These are phyloP conservation scores for Clavariopsis aquatica DNA, from an alignment of 495 filamentous ascomycete species.

Conservation along the genomic window DNA sequence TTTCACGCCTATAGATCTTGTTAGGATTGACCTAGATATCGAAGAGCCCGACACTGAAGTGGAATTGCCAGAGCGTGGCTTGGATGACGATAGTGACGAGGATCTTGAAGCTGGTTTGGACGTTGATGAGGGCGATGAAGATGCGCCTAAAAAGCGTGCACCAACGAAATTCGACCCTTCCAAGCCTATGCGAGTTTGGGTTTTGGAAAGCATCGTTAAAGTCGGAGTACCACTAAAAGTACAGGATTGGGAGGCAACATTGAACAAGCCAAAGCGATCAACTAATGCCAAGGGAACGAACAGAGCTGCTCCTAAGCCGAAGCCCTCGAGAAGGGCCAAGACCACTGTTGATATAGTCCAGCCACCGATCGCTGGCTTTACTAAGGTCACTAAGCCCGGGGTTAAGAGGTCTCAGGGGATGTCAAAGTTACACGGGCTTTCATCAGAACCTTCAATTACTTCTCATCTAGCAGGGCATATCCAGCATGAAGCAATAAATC, in stretches of 20 bases:
- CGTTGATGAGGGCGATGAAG: slow-evolving; percentile 31
- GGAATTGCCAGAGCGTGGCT: background rate
- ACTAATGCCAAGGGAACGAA: slow-evolving; percentile 32
- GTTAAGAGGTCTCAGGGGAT: slow-evolving; percentile 7
- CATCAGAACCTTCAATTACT: background rate
- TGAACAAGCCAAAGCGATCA: slow-evolving; percentile 54
- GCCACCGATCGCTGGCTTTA: slow-evolving; percentile 28
- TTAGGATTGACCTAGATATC: slow-evolving; percentile 66
- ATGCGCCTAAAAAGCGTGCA: slow-evolving; percentile 55
- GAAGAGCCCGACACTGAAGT: slow-evolving; percentile 51
- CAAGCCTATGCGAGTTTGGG: slow-evolving; percentile 68
- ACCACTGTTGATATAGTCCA: slow-evolving; percentile 21
- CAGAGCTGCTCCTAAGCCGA: slow-evolving; percentile 25
- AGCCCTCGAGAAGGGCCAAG: slow-evolving; percentile 21
- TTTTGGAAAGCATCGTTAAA: slow-evolving; percentile 70
- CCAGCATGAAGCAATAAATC: slow-evolving; percentile 7
- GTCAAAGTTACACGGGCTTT: slow-evolving; percentile 7
- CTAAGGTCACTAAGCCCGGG: slow-evolving; percentile 40
- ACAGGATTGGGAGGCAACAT: slow-evolving; percentile 71
- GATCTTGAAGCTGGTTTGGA: slow-evolving; percentile 27
- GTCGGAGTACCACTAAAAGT: slow-evolving; percentile 72
- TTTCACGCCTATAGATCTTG: slow-evolving; percentile 73
- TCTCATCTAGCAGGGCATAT: background rate
- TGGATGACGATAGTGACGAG: slow-evolving; percentile 40
- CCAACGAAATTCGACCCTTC: slow-evolving; percentile 68